Conservation (phyloP, 345 rosid genomes). For the Gossypium stocksii region DNA sequence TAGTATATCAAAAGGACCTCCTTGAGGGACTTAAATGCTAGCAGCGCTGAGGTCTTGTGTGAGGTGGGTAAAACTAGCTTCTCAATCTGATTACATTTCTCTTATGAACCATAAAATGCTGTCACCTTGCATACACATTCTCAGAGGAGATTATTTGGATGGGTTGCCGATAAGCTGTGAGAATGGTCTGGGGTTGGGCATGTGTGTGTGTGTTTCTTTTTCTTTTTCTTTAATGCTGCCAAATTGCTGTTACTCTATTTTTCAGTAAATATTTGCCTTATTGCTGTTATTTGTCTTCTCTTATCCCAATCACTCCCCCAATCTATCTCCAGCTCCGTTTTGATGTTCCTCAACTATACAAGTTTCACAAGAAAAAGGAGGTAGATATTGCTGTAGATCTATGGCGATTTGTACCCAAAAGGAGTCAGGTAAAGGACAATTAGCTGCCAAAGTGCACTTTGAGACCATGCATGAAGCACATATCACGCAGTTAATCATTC, state of each 20-base stretch:
- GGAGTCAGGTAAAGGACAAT: constrained; percentile 13
- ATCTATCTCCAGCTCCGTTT: constrained; percentile 55
- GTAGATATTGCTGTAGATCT: constrained; percentile 90
- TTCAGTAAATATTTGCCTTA: constrained; percentile 4
- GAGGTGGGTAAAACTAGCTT: constrained; percentile 47
- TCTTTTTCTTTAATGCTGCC: background rate
- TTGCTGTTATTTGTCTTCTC: background rate
- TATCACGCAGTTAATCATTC: background rate
- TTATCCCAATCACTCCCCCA: background rate
- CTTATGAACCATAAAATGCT: background rate
- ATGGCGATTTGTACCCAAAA: constrained; percentile 81
- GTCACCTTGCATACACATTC: background rate
- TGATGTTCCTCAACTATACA: constrained; percentile 76
- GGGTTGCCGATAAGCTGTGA: background rate
- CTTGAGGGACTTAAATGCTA: constrained; percentile 65
- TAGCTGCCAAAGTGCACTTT: background rate
- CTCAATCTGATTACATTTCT: background rate
- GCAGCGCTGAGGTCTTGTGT: constrained; percentile 80
- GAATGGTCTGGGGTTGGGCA: background rate
- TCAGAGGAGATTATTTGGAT: background rate
- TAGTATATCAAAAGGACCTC: constrained; percentile 83
- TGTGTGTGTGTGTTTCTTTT: background rate
- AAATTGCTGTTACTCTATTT: background rate
- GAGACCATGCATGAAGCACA: background rate
- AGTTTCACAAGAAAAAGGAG: constrained; percentile 82